Conservation (phyloP, 495 filamentous ascomycete genomes). For the Podospora pseudopauciseta region DNA sequence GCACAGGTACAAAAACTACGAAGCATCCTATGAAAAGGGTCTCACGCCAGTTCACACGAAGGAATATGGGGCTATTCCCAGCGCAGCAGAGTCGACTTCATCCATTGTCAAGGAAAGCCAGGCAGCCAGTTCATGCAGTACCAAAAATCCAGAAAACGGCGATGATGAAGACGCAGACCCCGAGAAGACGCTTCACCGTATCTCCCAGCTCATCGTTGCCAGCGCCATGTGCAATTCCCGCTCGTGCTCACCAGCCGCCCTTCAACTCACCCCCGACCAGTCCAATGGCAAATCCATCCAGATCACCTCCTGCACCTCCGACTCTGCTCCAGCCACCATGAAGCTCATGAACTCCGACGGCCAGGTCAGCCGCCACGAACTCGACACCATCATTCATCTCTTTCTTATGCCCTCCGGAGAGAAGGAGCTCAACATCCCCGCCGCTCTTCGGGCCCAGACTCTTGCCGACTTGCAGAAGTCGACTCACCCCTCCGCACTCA, state of each 20-base stretch:
- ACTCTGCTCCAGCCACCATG: conserved; percentile 3
- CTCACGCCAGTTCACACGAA: conserved; percentile 22
- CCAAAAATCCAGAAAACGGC: conserved; percentile 11
- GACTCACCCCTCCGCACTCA: conserved; percentile 29
- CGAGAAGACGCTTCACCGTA: conserved; percentile 33
- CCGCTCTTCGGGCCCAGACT: conserved; percentile 29
- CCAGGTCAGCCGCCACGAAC: conserved; percentile 27
- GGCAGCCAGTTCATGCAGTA: too few relatives aligned
- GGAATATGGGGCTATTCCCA: conserved; percentile 25
- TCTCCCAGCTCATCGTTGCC: conserved; percentile 34
- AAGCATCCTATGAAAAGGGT: conserved; percentile 31
- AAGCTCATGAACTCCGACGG: conserved; percentile 11
- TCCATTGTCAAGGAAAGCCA: conserved; percentile 17
- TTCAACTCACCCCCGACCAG: conserved; percentile 11
- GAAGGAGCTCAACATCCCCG: conserved; percentile 44
- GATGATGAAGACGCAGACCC: conserved; percentile 2
- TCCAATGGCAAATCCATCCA: conserved; percentile 11
- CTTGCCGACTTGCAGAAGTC: conserved; percentile 29
- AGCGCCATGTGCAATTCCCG: conserved; percentile 30
- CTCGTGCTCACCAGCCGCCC: conserved; percentile 12
- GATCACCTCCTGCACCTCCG: conserved; percentile 1
- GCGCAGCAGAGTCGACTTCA: conserved; percentile 28
- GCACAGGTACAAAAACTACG: conserved; percentile 35
- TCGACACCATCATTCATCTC: conserved; percentile 35
- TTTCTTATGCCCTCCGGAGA: conserved; percentile 36